Evolutionary conservation across 2,329 filamentous ascomycete species (phyloP).

Genomic region (Ceratocystis eucalypticola): DNA sequence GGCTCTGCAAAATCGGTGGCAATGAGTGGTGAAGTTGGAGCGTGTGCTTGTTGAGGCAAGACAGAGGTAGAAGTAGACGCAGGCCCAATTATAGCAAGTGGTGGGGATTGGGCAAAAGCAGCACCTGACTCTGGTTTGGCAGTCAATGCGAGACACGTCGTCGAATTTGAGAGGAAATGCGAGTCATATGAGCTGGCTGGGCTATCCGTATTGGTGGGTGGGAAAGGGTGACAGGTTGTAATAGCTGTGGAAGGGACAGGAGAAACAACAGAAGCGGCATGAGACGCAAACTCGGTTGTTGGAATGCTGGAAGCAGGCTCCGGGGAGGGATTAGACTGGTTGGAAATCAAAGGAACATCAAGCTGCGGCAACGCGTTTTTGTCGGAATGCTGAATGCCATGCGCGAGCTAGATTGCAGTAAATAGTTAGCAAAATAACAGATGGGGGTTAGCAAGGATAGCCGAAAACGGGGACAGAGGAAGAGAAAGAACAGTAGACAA

Average conservation of each 20-base stretch:
- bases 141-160: neutral
- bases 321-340: neutral
- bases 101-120: neutral
- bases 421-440: no score
- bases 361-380: conserved; percentile 4
- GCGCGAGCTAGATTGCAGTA: neutral
- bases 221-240: neutral
- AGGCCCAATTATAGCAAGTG: neutral
- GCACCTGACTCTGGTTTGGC: neutral
- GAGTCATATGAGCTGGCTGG: neutral
- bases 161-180: neutral
- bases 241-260: neutral
- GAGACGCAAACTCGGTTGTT: neutral
- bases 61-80: conserved; percentile 6
- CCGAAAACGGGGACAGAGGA: neutral
- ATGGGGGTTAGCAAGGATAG: conserved; percentile 1
- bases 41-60: neutral
- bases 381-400: conserved; percentile 11
- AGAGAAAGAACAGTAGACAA: neutral
- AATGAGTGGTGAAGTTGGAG: neutral
- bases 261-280: neutral
- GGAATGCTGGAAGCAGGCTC: conserved; percentile 12
- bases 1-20: neutral
- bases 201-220: neutral
- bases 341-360: neutral